These are phyloP conservation scores for Lolium rigidum DNA, from an alignment of 176 grass and related monocot species.

Conservation along the genomic window DNA sequence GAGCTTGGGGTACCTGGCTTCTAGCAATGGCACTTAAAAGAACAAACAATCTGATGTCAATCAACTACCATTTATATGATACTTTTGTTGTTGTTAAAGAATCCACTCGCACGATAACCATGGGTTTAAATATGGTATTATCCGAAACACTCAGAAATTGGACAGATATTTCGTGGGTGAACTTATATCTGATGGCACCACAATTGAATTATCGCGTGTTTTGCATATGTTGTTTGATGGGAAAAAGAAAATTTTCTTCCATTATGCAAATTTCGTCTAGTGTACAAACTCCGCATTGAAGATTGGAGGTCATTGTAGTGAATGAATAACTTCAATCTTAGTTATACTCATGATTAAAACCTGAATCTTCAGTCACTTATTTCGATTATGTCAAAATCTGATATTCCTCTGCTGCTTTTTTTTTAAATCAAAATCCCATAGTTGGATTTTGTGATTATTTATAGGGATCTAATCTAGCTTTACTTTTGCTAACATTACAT, in stretches of 20 bases:
- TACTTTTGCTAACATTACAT: constrained; percentile 5
- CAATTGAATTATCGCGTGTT: background rate
- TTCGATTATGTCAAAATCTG: background rate
- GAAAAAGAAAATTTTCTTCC: background rate
- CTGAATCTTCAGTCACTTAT: background rate
- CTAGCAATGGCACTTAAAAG: background rate
- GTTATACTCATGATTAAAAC: constrained; percentile 10
- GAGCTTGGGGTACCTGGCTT: background rate
- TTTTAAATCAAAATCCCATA: background rate
- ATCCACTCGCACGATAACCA: background rate
- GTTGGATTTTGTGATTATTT: background rate
- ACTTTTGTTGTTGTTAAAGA: background rate
- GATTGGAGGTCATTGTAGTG: constrained; percentile 24
- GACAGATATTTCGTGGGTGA: background rate
- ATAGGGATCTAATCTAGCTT: background rate
- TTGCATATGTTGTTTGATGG: background rate
- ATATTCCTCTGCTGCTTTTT: background rate
- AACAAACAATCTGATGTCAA: background rate
- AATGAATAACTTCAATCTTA: background rate
- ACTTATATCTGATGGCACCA: background rate
- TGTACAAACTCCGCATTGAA: background rate
- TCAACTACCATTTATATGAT: background rate
- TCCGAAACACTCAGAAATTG: background rate
- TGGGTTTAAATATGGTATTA: background rate
- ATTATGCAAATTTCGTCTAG: background rate